These are phyloP conservation scores for Dactylellina drechsleri DNA, from an alignment of 2,329 filamentous ascomycete species.

Conservation along the genomic window DNA sequence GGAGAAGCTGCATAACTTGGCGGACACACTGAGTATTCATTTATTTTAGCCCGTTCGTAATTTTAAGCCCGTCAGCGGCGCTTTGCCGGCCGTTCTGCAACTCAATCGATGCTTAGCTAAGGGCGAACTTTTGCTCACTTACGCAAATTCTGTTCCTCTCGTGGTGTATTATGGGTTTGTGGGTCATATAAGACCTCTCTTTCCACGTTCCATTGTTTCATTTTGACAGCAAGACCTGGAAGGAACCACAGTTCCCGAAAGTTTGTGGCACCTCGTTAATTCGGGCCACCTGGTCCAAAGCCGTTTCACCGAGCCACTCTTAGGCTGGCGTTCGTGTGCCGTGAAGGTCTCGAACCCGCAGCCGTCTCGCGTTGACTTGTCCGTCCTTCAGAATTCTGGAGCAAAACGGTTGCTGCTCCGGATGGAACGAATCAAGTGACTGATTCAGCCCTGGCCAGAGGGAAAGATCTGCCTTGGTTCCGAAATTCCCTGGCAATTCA, in stretches of 20 bases:
- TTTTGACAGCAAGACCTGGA: slow-evolving; percentile 24
- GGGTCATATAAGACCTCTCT: slow-evolving; percentile 30
- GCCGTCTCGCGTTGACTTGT: background rate
- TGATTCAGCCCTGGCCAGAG: slow-evolving; percentile 6
- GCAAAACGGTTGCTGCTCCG: slow-evolving; percentile 15
- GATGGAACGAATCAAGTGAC: slow-evolving; percentile 19
- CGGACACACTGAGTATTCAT: slow-evolving; percentile 11
- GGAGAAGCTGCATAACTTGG: slow-evolving; percentile 25
- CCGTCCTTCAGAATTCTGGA: slow-evolving; percentile 7
- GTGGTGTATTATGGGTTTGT: slow-evolving; percentile 2
- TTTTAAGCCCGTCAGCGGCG: too few relatives aligned
- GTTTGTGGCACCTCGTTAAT: slow-evolving; percentile 15
- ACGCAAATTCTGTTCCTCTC: background rate
- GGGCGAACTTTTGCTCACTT: background rate
- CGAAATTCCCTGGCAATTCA: slow-evolving; percentile 36
- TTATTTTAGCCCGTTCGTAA: background rate
- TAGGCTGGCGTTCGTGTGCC: slow-evolving; percentile 7
- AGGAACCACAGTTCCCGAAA: slow-evolving; percentile 18
- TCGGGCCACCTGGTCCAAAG: slow-evolving; percentile 1
- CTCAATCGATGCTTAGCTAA: too few relatives aligned
- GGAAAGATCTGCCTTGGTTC: slow-evolving; percentile 38
- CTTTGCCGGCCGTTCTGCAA: too few relatives aligned
- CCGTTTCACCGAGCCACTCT: slow-evolving; percentile 7
- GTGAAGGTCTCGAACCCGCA: slow-evolving; percentile 1
- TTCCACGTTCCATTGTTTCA: slow-evolving; percentile 39